Conservation (phyloP, 805 yeast genomes). For the Candida hungchunana region DNA sequence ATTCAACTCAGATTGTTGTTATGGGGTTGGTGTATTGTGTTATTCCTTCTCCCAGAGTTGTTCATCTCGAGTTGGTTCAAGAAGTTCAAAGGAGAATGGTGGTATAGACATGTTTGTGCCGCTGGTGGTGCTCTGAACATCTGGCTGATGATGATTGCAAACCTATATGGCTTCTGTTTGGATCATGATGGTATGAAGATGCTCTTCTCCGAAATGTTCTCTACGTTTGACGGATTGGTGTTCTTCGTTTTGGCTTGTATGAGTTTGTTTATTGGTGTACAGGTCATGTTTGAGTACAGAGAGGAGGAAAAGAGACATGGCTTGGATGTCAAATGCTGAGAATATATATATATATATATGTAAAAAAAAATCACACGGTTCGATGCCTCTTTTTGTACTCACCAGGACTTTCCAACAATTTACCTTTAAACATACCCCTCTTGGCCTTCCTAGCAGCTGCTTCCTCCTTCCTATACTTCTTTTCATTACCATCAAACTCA, state of each 20-base stretch:
- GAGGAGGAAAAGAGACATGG: constrained; percentile 84
- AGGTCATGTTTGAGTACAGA: constrained; percentile 91
- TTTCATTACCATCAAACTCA: constrained; percentile 79
- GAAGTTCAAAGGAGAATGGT: constrained; percentile 43
- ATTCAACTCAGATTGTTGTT: constrained; percentile 78
- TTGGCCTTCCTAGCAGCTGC: constrained; percentile 48
- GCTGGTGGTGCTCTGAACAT: constrained; percentile 84
- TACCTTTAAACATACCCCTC: constrained; percentile 66
- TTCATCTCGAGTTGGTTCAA: constrained; percentile 44
- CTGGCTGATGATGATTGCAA: constrained; percentile 98
- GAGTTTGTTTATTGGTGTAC: constrained; percentile 77
- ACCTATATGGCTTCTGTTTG: constrained; percentile 89
- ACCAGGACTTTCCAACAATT: constrained; percentile 65
- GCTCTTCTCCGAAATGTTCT: constrained; percentile 65
- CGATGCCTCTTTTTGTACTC: constrained; percentile 55
- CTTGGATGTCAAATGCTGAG: constrained; percentile 69
- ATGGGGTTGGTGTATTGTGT: constrained; percentile 95
- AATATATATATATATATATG: neutral
- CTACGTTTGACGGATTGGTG: constrained; percentile 61
- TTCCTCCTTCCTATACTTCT: constrained; percentile 56
- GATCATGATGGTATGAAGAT: constrained; percentile 80
- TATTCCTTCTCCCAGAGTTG: constrained; percentile 85
- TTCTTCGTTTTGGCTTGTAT: constrained; percentile 59
- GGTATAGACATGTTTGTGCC: constrained; percentile 83
- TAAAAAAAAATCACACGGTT: neutral